Base-by-base conservation (phyloP, 1,284 basidiomycete genomes). In the Austroboletus novae-zelandiae region DNA sequence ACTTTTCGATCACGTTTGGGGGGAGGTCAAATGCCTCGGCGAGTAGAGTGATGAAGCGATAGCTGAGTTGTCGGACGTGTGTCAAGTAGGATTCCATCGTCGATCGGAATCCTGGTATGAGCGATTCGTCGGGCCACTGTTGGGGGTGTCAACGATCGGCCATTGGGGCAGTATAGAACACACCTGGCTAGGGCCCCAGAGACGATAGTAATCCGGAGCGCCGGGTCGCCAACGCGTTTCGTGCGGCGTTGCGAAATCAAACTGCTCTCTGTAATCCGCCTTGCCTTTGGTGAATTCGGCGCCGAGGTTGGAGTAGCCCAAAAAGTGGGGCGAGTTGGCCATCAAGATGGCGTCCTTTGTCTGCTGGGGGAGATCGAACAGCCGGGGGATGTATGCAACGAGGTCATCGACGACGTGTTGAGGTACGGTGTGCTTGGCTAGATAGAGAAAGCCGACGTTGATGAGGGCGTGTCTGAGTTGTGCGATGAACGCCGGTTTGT, bases 401-500 rank as follows among this genome's bases (percentile, higher is more conserved):
- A 69, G 58, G 43, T 57, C 58, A 20, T 70, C 64, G 44, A 71
- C 36, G 44, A 67, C 55, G 4, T 56, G 43, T 29, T 52, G 51
- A 3, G 69, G 62, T 13, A 81, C 69, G 0, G 77, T 72, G 14
- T 76, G 68, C 54, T 79, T 73, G 35, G 71, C 61, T 40, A 81
- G 66, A 58, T 81, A 80, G 52, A 79, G 70, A 59, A 80, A 80
- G 40, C 79, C 80, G 56, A 81, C 76, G 45, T 78, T 72, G 59
- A 79, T 68, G 57, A 82, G 71, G 0, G 79, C 78, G 54, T 78
- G 66, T 17, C 71, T 73, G 5, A 83, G 75, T 44, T 78, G 73
- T 1, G 60, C 57, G 45, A 81, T 67, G 59, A 83, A 80, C 43
- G 68, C 61, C 15, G 69, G 57, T 31, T 68, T 72, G n/a, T 34